Evolutionary conservation across 768 basidiomycete species (phyloP).

Genomic region (Dictyophora rubrovolvata): DNA sequence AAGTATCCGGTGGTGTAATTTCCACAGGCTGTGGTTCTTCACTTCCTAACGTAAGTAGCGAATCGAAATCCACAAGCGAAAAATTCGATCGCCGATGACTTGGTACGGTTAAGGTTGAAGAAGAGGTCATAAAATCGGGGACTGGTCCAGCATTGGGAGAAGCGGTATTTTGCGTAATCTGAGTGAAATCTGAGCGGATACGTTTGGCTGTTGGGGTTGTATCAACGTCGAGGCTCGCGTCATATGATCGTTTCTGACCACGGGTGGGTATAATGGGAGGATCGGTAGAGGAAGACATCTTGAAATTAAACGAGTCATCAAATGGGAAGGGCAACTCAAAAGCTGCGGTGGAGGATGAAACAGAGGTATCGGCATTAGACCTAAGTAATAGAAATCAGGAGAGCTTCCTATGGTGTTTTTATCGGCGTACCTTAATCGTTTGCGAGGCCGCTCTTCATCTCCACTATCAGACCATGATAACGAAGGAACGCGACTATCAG

Average conservation of each 20-base stretch:
- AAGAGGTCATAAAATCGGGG: background rate
- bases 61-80: background rate
- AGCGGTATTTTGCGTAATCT: background rate
- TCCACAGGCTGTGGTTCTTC: background rate
- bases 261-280: background rate
- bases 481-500: conserved; percentile 2
- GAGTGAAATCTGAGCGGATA: background rate
- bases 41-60: background rate
- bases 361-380: background rate
- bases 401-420: background rate
- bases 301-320: background rate
- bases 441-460: conserved; percentile 4
- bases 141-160: background rate
- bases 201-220: too few species aligned
- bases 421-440: conserved; percentile 4
- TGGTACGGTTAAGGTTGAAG: background rate
- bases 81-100: background rate
- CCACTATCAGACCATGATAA: conserved; percentile 9
- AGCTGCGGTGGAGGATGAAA: background rate
- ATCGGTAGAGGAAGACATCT: background rate
- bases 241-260: conserved; percentile 1
- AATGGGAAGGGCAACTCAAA: background rate
- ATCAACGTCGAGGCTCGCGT: too few species aligned
- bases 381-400: background rate
- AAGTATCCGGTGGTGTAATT: background rate